These are phyloP conservation scores for Aegilops bicornis DNA, from an alignment of 176 grass and related monocot species.

Conservation along the genomic window DNA sequence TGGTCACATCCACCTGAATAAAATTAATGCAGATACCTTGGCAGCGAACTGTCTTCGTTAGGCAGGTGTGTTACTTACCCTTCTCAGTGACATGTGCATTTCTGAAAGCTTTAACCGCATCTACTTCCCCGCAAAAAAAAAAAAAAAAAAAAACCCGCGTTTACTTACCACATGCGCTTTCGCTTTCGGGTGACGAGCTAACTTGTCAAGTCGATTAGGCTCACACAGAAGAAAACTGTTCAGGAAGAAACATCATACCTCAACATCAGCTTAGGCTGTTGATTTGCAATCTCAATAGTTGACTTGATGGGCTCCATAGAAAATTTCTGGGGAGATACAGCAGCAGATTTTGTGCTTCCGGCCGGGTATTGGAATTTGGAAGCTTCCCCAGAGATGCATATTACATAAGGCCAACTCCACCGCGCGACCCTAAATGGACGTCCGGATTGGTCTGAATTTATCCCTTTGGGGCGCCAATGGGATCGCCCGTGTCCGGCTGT, in stretches of 20 bases:
- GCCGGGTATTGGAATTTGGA: too few species aligned
- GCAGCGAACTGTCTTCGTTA: constrained; percentile 28
- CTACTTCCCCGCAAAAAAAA: too few species aligned
- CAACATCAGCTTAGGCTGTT: background rate
- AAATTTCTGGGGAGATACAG: background rate
- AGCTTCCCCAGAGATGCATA: too few species aligned
- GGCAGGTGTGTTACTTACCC: constrained; percentile 6
- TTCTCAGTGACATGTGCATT: background rate
- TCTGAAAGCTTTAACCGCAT: background rate
- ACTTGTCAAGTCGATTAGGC: too few species aligned
- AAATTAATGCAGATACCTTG: background rate
- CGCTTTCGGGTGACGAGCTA: background rate
- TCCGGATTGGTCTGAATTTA: too few species aligned
- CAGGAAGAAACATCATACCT: background rate
- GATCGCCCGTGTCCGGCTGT: too few species aligned
- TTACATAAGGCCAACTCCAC: too few species aligned
- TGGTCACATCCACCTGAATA: constrained; percentile 43
- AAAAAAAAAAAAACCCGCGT: background rate
- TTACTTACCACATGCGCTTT: background rate
- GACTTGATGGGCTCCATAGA: background rate
- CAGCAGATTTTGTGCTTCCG: background rate
- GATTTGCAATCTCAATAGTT: background rate
- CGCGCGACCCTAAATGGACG: too few species aligned
- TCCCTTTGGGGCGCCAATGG: too few species aligned
- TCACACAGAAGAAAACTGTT: background rate